A percentile compares a stretch with the other conserved stretches of the same genome.
Evolutionary conservation across 805 yeast genomes (phyloP).

Genomic region (Cyberlindnera meyerae): DNA sequence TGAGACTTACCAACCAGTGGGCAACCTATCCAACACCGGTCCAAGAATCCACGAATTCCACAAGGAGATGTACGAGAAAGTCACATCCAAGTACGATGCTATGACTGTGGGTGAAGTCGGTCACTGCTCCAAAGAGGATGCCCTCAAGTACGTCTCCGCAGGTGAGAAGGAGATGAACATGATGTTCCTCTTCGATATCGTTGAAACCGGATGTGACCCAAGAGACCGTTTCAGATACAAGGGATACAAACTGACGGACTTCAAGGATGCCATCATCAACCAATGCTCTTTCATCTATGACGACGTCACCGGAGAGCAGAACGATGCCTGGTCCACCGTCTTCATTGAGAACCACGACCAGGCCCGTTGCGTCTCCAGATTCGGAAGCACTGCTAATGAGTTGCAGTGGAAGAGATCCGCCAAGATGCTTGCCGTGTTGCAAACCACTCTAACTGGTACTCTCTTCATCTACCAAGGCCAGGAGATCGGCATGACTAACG

Average conservation of each 20-base stretch:
- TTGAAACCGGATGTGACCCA: slow-evolving; percentile 35
- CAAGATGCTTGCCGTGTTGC: slow-evolving; percentile 43
- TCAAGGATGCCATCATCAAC: slow-evolving; percentile 35
- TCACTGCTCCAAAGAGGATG: slow-evolving; percentile 35
- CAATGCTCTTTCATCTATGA: slow-evolving; percentile 38
- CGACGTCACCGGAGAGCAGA: slow-evolving; percentile 16
- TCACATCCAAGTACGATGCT: slow-evolving; percentile 41
- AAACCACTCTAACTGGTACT: slow-evolving; percentile 47
- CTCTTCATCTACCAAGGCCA: slow-evolving; percentile 57
- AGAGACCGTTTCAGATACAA: slow-evolving; percentile 32
- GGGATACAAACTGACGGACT: slow-evolving; percentile 33
- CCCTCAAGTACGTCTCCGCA: slow-evolving; percentile 38
- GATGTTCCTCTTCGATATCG: slow-evolving; percentile 34
- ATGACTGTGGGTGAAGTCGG: slow-evolving; percentile 59
- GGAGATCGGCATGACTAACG: slow-evolving; percentile 52
- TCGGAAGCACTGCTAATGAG: slow-evolving; percentile 39
- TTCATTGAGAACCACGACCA: slow-evolving; percentile 56
- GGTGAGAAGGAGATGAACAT: slow-evolving; percentile 35
- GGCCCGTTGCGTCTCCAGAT: slow-evolving; percentile 48
- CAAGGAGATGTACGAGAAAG: slow-evolving; percentile 42
- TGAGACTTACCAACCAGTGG: slow-evolving; percentile 36
- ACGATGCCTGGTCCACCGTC: slow-evolving; percentile 55
- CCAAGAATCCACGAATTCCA: slow-evolving; percentile 57
- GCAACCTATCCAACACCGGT: slow-evolving; percentile 35
- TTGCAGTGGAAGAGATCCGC: slow-evolving; percentile 35